Base-by-base conservation (phyloP, 2,329 filamentous ascomycete species). In the Camillea tinctor region DNA sequence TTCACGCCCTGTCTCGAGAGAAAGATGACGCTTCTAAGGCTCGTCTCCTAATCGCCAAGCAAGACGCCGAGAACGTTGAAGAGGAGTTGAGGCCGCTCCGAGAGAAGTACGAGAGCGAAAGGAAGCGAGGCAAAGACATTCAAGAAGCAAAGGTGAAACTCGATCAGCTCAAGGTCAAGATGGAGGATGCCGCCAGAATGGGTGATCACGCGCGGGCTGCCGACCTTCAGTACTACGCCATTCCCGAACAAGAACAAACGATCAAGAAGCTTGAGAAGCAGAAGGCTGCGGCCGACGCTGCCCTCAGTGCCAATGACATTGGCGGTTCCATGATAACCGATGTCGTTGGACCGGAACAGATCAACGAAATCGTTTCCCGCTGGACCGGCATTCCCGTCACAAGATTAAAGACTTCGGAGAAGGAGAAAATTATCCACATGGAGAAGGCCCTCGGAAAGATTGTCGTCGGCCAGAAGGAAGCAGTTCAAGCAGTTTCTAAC, bases 331-430 rank as follows among this genome's bases (percentile, higher is more conserved):
- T 98, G 75, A 85, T 98, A 57, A 96, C 93, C 2, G 95, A 99
- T 73, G 86, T 95, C 52, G 95, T 99, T 66, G 95, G 95, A 5
- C 93, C 93, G 11, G 95, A 99, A 66, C 93, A 99, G 76, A 99
- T 99, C 83, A 98, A 99, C 74, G 94, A 98, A 73, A 99, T 99
- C 63, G 95, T 99, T 56, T 90, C 91, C 57, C 89, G 93, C 62
- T 97, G 93, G 92, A 99, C 95, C n/a, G 95, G 95, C 65, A 99
- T 99, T 68, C 95, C 95, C 1, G 92, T 99, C 60, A 98, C 93
- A 4, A 85, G 94, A 63, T 87, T 99, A 49, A 94, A 91, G 80
- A 97, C 95, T 0, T 91, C 93, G 0, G 95, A 99, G 79, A 98
- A 97, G 79, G 95, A 99, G 75, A 98, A 98, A 82, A 84, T 99